Evolutionary conservation across 345 rosid species (phyloP).

Genomic region (Citrus sp.): DNA sequence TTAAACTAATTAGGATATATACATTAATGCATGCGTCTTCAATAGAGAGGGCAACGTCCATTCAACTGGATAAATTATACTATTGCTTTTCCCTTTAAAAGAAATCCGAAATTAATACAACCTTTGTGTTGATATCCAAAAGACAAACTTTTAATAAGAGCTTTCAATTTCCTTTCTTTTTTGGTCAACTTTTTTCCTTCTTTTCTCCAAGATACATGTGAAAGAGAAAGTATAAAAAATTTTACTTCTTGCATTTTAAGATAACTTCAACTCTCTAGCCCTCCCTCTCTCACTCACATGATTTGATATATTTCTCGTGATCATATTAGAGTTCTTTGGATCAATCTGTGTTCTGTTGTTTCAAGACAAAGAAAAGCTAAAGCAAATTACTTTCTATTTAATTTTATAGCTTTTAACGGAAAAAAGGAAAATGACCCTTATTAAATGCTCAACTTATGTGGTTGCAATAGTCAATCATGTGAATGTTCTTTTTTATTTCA

Average conservation of each 20-base stretch:
- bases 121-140: background rate
- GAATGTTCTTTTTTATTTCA: constrained; percentile 7
- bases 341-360: constrained; percentile 4
- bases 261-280: background rate
- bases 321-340: background rate
- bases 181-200: background rate
- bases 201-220: constrained; percentile 22
- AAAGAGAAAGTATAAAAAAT: background rate
- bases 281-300: constrained; percentile 16
- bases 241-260: background rate
- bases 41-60: background rate
- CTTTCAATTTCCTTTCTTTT: too few relatives aligned
- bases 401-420: background rate
- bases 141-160: background rate
- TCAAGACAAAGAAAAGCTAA: background rate
- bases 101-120: background rate
- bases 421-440: background rate
- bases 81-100: background rate
- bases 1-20: too few relatives aligned
- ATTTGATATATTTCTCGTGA: constrained; percentile 22
- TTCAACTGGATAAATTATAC: background rate
- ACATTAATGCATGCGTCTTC: background rate
- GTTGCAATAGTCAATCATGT: constrained; percentile 20
- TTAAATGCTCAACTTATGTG: constrained; percentile 7
- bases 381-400: background rate